Conservation (phyloP, 495 filamentous ascomycete species). For the Daldinia concentrica region DNA sequence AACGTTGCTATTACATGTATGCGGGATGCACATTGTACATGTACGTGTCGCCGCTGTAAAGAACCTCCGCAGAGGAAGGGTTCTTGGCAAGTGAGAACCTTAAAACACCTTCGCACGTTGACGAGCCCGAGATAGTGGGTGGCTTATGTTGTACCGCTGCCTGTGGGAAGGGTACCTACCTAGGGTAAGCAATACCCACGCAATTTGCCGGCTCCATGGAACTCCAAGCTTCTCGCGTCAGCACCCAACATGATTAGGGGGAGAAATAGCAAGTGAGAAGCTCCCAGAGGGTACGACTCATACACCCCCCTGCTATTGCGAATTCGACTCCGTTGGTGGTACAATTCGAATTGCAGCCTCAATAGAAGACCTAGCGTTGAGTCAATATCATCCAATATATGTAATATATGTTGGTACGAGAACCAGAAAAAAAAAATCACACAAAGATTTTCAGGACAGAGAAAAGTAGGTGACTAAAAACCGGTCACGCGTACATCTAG, state of each 20-base stretch:
- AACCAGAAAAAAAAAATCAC: background rate
- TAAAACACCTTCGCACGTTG: constrained; percentile 39
- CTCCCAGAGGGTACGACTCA: background rate
- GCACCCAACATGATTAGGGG: constrained; percentile 35
- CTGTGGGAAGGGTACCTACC: constrained; percentile 26
- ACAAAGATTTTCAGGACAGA: background rate
- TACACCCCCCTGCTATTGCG: constrained; percentile 6
- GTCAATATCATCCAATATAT: constrained; percentile 6
- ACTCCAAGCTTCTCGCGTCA: constrained; percentile 44
- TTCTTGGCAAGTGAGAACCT: constrained; percentile 45
- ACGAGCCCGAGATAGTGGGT: constrained; percentile 39
- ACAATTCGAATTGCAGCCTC: background rate
- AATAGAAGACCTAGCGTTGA: background rate
- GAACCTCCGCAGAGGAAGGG: constrained; percentile 29
- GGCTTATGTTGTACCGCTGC: constrained; percentile 41
- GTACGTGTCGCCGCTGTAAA: constrained; percentile 41
- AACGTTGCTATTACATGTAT: constrained; percentile 20
- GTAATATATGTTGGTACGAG: background rate
- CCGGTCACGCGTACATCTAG: background rate
- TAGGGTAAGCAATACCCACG: constrained; percentile 40
- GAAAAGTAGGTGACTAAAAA: background rate
- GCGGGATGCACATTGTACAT: constrained; percentile 34
- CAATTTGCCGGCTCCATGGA: constrained; percentile 31
- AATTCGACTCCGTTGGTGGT: constrained; percentile 7
- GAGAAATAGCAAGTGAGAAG: constrained; percentile 11